Evolutionary conservation across 169 alveolate genomes (phyloP).

Genomic region (Plasmodium billcollinsi): DNA sequence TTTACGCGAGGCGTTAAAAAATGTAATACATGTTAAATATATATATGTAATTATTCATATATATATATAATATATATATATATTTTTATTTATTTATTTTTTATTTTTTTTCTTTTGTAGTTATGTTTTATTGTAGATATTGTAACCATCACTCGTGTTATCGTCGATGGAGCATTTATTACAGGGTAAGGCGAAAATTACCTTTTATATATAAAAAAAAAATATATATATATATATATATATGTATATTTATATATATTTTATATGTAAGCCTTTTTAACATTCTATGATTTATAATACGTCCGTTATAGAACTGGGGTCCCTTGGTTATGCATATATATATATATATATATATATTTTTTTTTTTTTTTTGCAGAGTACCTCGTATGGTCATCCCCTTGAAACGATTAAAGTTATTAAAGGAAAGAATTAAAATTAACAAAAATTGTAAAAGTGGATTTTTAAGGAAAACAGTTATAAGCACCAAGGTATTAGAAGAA

Average conservation of each 20-base stretch:
- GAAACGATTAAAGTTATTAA: conserved; percentile 91
- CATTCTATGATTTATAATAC: conserved; percentile 16
- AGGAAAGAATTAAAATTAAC: conserved; percentile 89
- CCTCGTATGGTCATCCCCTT: conserved; percentile 91
- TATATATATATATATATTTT: background rate
- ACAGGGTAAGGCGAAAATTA: conserved; percentile 82
- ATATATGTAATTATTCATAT: background rate
- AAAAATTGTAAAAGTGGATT: conserved; percentile 92
- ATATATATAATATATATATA: background rate
- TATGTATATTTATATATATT: background rate
- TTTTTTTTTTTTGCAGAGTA: conserved; percentile 79
- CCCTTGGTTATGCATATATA: background rate
- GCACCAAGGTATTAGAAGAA: conserved; percentile 83
- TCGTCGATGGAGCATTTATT: conserved; percentile 93
- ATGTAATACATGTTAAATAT: background rate
- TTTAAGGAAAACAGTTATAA: conserved; percentile 85
- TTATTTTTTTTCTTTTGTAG: conserved; percentile 65
- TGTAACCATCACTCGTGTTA: conserved; percentile 89
- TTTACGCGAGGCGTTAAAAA: background rate
- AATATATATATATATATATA: background rate
- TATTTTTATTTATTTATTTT: background rate
- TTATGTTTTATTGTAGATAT: conserved; percentile 92
- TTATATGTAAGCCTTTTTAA: background rate
- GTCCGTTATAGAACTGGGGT: conserved; percentile 81
- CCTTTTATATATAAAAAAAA: background rate